Evolutionary conservation across 176 grass and related monocot genomes (phyloP), one percentile per base, ranked within the genome.

Genomic region (Miscanthus lutarioriparius): DNA sequence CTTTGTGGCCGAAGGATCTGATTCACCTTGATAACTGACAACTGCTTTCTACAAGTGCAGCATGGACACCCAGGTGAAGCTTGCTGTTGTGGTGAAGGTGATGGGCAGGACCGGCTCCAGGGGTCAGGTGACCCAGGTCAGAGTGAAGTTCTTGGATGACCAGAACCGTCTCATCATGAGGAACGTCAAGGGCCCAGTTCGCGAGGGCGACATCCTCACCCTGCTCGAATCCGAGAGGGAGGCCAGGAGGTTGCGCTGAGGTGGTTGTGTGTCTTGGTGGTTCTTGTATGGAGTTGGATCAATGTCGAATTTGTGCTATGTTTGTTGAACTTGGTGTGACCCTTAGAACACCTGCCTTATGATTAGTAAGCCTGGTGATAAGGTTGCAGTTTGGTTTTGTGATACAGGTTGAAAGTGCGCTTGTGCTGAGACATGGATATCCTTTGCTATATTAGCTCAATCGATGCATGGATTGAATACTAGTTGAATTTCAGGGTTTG

Each of bases 161-260:
- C 91, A 94, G 82, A 97, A 97, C 89, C 87, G 94, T 83, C 91
- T 97, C 82, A 97, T 97, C 91, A 97, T 94, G 94, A 86, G 91
- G 80, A 97, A 97, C 37, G 91, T 97, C 30, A 97, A 97, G 85
- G 89, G 94, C 26, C 91, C 94, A 0, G 87, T 97, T 19, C 89
- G 91, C 30, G 94, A 97, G 82, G 94, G 94, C 1, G 94, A 94
- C 62, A 86, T 97, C 85, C 89, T 97, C 26, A 97, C 94, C 33
- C 82, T 97, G 28, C 94, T 97, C 0, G 94, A 97, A 85, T 97
- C 94, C 0, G 94, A 97, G 85, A 93, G 94, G 26, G 94, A 97
- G 79, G 94, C 94, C 51, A 97, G 94, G 87, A 91, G 91, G 81
- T 86, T 97, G 27, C 91, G 94, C 51, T 97, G 79, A 97, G 56